Base-by-base conservation (phyloP, 257 asterid species). In the Solanum clarkiae region DNA sequence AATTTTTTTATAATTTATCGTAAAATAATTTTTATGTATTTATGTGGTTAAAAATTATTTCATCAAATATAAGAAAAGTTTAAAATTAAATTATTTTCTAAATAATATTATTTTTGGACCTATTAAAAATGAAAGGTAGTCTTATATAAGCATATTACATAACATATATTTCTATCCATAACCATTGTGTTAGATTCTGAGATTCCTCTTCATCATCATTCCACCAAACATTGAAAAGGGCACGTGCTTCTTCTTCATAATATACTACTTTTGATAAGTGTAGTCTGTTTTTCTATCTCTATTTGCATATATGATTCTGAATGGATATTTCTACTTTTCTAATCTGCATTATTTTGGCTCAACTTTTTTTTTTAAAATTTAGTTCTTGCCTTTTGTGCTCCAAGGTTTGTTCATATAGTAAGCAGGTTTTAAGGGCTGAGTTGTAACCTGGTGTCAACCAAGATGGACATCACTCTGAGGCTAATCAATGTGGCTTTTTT, bases 191-290 rank as follows among this genome's bases (percentile, higher is more conserved):
- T 65, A 79, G 66, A 87, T 86, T 81, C 86, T 82, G 79, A 88
- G 91, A 90, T 88, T 91, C 93, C 93, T 84, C 59, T 70, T 32
- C 87, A 65, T 65, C 45, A 65, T 65, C 18, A 66, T 66, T 66
- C 74, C 74, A 66, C 74, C 74, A 66, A 66, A 29, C 45, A 15
- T 29, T 7, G 6, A 79, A 81, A 87, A 22, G n/a, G 88, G 85
- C 94, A 92, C 96, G 92, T 91, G 93, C 53, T 89, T 86, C 90
- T 85, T 70, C 83, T 91, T 54, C 91, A 63, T 63, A 26, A 10
- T 15, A 51, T 51, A 75, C 3, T 26, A 36, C 81, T 54, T 88
- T 42, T 45, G 29, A 32, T 29, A 80, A 87, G 59, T 42, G 14
- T 81, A 4, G 47, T 12, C 13, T 81, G 49, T 45, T 51, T 36